Base-by-base conservation (phyloP, 2,329 filamentous ascomycete genomes). In the Aureobasidium melanogenum region DNA sequence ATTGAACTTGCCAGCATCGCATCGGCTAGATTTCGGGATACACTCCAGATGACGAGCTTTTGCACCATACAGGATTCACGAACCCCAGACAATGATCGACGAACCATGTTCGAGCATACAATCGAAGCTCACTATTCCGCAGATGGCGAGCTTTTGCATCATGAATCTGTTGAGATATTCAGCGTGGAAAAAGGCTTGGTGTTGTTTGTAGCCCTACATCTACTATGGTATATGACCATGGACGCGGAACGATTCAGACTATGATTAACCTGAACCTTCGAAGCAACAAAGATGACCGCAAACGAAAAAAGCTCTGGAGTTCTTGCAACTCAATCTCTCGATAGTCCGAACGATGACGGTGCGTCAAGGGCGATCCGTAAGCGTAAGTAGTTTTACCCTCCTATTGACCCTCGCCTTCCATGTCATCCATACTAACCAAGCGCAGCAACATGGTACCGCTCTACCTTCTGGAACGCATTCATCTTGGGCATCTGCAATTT, bases 401-500 rank as follows among this genome's bases (percentile, higher is more conserved):
- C 19, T 15, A 15, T 14, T 36, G 14, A 1, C 17, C 19, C 19
- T 43, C 10, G 28, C 30, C 24, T 22, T 55, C 9, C 15, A 12
- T 17, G 6, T 6, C 17, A n/a, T n/a, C 17, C 15, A 32, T 24
- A 12, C 51, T 55, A 15, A 55, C 28, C 5, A 7, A 3, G 7
- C 22, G 19, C 14, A 64, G 67, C 69, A 12, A 69, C 67, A 64
- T 71, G 87, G 87, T 82, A 89, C 68, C 83, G 85, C 28, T 87
- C 85, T 0, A 88, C 87, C 0, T 86, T 87, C 66, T 90, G 84
- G 75, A 89, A 90, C 74, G 85, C 87, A 56, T 81, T 85, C 34
- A 82, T 91, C 41, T 80, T 91, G 1, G 87, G 88, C 0, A 72
- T 89, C 10, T 88, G 85, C 73, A 88, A 88, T 68, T 83, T 90